Percentiles rank a stretch among this genome's conserved stretches.
Evolutionary conservation across 805 yeast genomes (phyloP).

Genomic region (Ogataea methanolica): DNA sequence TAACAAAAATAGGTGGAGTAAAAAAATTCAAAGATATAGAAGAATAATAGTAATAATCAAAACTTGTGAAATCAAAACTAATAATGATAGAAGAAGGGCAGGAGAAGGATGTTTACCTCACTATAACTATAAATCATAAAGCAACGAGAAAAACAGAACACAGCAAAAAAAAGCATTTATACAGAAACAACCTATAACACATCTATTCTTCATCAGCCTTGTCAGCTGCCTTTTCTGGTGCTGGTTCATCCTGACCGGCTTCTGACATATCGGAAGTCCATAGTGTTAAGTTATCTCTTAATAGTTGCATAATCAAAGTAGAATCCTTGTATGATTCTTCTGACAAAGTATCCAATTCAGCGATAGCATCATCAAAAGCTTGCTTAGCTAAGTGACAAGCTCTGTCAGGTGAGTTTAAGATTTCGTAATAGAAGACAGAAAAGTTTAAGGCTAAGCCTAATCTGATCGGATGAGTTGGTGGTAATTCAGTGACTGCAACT

Average conservation of each 20-base stretch:
- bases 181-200: slow-evolving; percentile 16
- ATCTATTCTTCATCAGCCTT: slow-evolving; percentile 28
- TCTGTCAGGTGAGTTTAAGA: slow-evolving; percentile 95
- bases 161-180: slow-evolving; percentile 16
- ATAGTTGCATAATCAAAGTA: slow-evolving; percentile 96
- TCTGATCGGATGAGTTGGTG: slow-evolving; percentile 98
- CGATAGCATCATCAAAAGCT: slow-evolving; percentile 98
- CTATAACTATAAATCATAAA: slow-evolving; percentile 18
- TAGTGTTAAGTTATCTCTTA: slow-evolving; percentile 96
- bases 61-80: slow-evolving; percentile 3
- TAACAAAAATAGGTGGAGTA: slow-evolving; percentile 1
- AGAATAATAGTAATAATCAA: neutral
- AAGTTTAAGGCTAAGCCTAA: slow-evolving; percentile 96
- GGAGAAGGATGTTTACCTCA: slow-evolving; percentile 10
- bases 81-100: slow-evolving; percentile 8
- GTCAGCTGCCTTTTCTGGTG: slow-evolving; percentile 30
- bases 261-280: slow-evolving; percentile 96
- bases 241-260: slow-evolving; percentile 59
- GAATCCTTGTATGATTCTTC: slow-evolving; percentile 99
- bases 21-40: slow-evolving; percentile 4
- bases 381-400: slow-evolving; percentile 99
- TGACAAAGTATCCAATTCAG: slow-evolving; percentile 94
- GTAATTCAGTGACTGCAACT: slow-evolving; percentile 93
- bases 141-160: slow-evolving; percentile 15
- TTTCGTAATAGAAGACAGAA: slow-evolving; percentile 97